Base-by-base conservation (phyloP, 768 basidiomycete genomes). In the Termitomyces heimii region DNA sequence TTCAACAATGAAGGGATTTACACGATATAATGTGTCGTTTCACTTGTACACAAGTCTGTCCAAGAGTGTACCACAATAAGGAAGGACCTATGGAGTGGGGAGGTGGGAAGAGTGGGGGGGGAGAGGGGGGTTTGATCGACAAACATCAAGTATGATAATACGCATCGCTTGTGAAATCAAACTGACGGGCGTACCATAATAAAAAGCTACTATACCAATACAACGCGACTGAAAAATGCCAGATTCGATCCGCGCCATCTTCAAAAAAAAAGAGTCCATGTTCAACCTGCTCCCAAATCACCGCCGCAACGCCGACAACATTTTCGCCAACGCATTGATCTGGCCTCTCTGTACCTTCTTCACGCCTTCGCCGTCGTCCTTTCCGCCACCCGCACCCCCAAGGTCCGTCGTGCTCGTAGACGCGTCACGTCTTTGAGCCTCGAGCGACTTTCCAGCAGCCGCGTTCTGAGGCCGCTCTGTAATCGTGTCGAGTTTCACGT, bases 271-370 rank as follows among this genome's bases (percentile, higher is more conserved):
- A 55, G 22, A 61, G 58, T 49, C 58, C 62, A 60, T 57, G 52
- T 55, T 56, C 55, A n/a, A 53, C 47, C 47, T n/a, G 26, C 50
- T 42, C 37, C 39, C 44, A 51, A 35, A 35, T 79, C 68, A 89
- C 66, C 85, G 85, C 66, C 88, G 79, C 72, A 91, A 71, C 52
- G 88, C 88, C 56, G 86, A 91, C 57, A 94, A 75, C 90, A 95
- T 92, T 85, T 94, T 94, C 57, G 92, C 92, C 65, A 95, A 77
- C 42, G 90, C 82, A 65, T 86, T 86, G 74, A 94, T 94, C 77
- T 94, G 93, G 48, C 88, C 89, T 72, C 87, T 93, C 76, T 92
- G 86, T 66, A 90, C 87, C 75, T 89, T 92, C 80, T 90, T 82
- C 49, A 73, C 73, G 49, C 78, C 76, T 34, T 81, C 78, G 56